Percentiles rank a stretch among this genome's conserved stretches.
These are phyloP conservation scores for Pulveroboletus sp. DNA, from an alignment of 768 basidiomycete genomes.

Conservation along the genomic window DNA sequence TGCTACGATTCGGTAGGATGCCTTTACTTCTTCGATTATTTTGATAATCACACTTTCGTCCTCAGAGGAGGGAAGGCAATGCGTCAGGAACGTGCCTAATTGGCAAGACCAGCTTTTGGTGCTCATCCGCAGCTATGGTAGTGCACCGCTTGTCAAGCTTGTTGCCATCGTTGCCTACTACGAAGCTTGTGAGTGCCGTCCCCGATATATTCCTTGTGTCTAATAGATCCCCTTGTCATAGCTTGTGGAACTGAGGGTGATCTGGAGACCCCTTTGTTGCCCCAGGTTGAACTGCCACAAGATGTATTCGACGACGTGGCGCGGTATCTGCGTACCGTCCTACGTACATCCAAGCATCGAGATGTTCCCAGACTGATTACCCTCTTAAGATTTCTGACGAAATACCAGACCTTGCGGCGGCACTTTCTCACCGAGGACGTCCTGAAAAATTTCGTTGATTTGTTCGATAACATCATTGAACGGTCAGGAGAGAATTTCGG, in stretches of 20 bases:
- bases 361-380: conserved; percentile 18
- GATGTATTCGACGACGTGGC: conserved; percentile 10
- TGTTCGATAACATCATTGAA: conserved; percentile 12
- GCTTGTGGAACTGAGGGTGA: conserved; percentile 1
- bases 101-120: conserved; percentile 10
- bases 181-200: conserved; percentile 14
- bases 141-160: conserved; percentile 12
- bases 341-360: conserved; percentile 11
- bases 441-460: conserved; percentile 6
- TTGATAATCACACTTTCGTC: not conserved
- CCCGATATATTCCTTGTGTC: not conserved
- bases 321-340: conserved; percentile 8
- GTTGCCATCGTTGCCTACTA: conserved; percentile 4
- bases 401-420: conserved; percentile 9
- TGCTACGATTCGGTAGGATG: not conserved
- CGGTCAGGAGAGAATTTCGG: conserved; percentile 5
- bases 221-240: not conserved
- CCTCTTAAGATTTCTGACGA: conserved; percentile 18
- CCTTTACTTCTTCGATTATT: not conserved
- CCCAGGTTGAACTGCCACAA: not conserved
- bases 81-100: conserved; percentile 10
- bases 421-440: conserved; percentile 13
- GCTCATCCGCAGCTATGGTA: conserved; percentile 9
- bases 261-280: not conserved
- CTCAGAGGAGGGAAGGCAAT: conserved; percentile 19